Evolutionary conservation across 495 filamentous ascomycete genomes (phyloP), one percentile per base, ranked within the genome.

Genomic region (Penicillium macrosclerotiorum): DNA sequence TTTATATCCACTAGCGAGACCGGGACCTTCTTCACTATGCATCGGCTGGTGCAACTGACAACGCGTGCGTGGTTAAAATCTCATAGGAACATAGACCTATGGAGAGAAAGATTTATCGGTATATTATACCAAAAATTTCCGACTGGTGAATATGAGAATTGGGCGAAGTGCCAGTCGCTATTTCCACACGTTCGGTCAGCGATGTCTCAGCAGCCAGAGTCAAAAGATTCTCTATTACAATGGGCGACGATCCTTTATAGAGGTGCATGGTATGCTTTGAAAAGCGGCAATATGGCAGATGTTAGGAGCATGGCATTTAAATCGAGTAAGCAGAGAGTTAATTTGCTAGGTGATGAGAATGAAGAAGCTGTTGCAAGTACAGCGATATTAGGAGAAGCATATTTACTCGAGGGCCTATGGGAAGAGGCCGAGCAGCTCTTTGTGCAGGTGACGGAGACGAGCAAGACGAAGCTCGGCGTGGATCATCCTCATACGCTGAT

Each of bases 401-500:
- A 60, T 23, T 4, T 13, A 24, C 33, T 35, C n/a, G 59, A 56
- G 35, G 64, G 56, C 6, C 47, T 47, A 22, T 63, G 35, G 45
- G 29, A 64, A 14, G 63, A 61, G 49, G 62, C 67, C 8, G 54
- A 57, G 37, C 31, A 51, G 41, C 42, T 67, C 19, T 1, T 49
- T 5, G 8, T 60, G 20, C 44, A 45, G 25, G 37, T 55, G 12
- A 36, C 65, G 30, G 47, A 58, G 39, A 56, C 12, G 24, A 19
- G 26, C 0, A 56, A 57, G 49, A 53, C 24, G 20, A 49, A 42
- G 26, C 52, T 56, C 26, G 71, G 74, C 13, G 43, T 35, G 26
- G 54, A 69, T 18, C 62, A 76, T 57, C 65, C 63, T 16, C 11
- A 53, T 13, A 74, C 72, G 13, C 36, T 63, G 8, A 37, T 32